Percentiles rank a stretch among this genome's conserved stretches.
phyloP scores from a whole-genome alignment of 176 grass and related monocot species.

The Carex scoparia region DNA sequence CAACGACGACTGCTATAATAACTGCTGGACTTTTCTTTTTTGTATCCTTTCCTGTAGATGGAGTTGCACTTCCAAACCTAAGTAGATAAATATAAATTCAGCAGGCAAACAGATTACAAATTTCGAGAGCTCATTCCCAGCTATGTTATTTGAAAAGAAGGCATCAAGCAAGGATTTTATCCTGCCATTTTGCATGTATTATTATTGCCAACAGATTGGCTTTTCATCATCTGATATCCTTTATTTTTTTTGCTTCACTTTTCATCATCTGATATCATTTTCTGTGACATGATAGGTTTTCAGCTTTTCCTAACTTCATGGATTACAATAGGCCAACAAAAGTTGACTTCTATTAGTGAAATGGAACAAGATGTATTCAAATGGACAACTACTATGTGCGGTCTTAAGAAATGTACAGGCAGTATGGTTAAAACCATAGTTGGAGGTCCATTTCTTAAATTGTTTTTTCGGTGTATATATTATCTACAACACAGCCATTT shows the following conservation, averaged over 20 bases:
- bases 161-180: background rate
- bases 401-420: background rate
- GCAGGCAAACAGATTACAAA: background rate
- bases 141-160: background rate
- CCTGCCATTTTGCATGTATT: background rate
- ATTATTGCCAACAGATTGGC: no score
- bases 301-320: background rate
- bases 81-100: background rate
- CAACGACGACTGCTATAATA: background rate
- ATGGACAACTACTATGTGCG: background rate
- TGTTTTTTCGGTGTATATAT: background rate
- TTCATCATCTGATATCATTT: background rate
- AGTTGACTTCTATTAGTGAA: background rate
- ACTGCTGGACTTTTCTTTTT: background rate
- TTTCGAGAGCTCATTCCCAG: background rate
- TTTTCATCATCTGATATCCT: no score
- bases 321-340: background rate
- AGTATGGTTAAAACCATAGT: background rate
- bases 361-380: constrained; percentile 1
- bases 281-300: background rate
- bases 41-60: background rate
- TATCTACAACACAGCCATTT: background rate
- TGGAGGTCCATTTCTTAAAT: background rate
- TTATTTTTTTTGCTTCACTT: no score
- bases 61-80: constrained; percentile 12